These are phyloP conservation scores for Corymbia citriodora DNA, from an alignment of 441 rosid genomes.

Conservation along the genomic window DNA sequence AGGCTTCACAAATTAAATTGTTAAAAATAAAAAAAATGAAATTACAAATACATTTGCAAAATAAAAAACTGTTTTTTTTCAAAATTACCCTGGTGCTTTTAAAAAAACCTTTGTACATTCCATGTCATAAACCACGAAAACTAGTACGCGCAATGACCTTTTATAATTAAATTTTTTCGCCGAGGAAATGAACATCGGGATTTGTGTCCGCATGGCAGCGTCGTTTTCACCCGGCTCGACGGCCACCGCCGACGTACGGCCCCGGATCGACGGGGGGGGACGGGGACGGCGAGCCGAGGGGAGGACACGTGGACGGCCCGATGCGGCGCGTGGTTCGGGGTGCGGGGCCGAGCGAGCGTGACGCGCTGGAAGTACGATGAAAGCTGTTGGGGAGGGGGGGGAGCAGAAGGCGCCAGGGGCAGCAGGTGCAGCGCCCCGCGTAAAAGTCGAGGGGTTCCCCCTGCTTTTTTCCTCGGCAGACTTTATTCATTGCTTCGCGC, in stretches of 20 bases:
- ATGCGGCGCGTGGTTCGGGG: conserved; percentile 15
- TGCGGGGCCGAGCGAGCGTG: neutral
- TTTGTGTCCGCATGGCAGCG: neutral
- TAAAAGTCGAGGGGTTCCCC: conserved; percentile 52
- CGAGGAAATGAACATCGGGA: neutral
- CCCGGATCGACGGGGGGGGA: neutral
- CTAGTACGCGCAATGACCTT: neutral
- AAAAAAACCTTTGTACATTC: neutral
- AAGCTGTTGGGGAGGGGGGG: conserved; percentile 1
- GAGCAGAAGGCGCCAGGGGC: neutral
- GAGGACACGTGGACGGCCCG: conserved; percentile 4
- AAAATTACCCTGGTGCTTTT: neutral
- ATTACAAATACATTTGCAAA: neutral
- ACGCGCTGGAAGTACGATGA: conserved; percentile 22
- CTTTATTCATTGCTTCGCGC: conserved; percentile 13
- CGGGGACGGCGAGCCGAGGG: neutral
- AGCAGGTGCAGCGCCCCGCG: conserved; percentile 29
- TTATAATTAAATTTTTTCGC: neutral
- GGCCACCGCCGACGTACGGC: neutral
- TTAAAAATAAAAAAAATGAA: neutral
- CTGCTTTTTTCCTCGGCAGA: neutral
- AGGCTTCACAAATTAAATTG: neutral
- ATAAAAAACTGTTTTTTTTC: neutral
- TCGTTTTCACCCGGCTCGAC: neutral
- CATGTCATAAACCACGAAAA: accelerated